Evolutionary conservation across 805 yeast species (phyloP).

Genomic region (Danielia reshetovae): DNA sequence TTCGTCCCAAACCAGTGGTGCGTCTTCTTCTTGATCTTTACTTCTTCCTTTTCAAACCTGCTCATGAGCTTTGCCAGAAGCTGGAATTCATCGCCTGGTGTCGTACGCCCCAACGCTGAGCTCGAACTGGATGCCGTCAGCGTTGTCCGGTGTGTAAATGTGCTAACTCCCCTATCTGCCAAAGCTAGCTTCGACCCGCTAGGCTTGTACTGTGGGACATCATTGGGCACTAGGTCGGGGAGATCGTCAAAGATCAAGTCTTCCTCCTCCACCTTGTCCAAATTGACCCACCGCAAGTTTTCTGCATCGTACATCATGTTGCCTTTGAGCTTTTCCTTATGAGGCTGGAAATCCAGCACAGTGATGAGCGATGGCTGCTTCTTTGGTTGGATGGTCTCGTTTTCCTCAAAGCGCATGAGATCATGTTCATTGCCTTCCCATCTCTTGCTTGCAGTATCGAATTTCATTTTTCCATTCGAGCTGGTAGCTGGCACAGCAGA

Average conservation of each 20-base stretch:
- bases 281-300: constrained; percentile 55
- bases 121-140: constrained; percentile 24
- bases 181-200: neutral
- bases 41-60: constrained; percentile 33
- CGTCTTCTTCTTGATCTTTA: constrained; percentile 29
- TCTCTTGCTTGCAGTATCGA: constrained; percentile 44
- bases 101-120: constrained; percentile 7
- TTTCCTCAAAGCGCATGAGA: constrained; percentile 45
- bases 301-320: constrained; percentile 61
- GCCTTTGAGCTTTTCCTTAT: constrained; percentile 17
- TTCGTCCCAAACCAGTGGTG: constrained; percentile 35
- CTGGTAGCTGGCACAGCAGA: constrained; percentile 14
- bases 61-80: constrained; percentile 26
- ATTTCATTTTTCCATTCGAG: constrained; percentile 42
- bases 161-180: constrained; percentile 28
- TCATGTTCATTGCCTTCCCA: constrained; percentile 72
- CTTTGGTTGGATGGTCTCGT: constrained; percentile 4
- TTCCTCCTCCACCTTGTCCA: constrained; percentile 31
- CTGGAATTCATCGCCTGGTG: constrained; percentile 24
- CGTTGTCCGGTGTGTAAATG: constrained; percentile 34
- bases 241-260: constrained; percentile 46
- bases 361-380: constrained; percentile 39
- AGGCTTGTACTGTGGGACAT: constrained; percentile 11
- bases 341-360: constrained; percentile 21
- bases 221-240: constrained; percentile 37